These are phyloP conservation scores for Paramyrothecium sp. DNA, from an alignment of 2,329 filamentous ascomycete genomes.

Conservation along the genomic window DNA sequence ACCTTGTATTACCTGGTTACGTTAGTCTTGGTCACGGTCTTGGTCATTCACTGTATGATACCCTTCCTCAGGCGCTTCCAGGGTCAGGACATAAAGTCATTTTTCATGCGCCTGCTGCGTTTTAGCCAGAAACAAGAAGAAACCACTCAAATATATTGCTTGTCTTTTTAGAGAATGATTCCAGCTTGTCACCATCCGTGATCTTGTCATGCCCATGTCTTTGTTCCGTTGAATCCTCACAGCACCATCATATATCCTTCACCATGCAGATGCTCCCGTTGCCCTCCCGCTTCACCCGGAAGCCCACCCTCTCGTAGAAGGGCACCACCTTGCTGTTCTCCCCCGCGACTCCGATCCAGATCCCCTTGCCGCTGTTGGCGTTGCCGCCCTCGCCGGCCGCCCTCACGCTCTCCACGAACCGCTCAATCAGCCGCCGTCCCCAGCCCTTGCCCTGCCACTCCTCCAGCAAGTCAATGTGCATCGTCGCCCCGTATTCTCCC, in stretches of 20 bases:
- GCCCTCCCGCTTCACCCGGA: conserved; percentile 34
- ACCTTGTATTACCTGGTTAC: no score
- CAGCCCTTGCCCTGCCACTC: conserved; percentile 40
- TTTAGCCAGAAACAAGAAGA: no score
- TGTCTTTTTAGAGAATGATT: no score
- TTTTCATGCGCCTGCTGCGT: no score
- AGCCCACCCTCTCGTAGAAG: conserved; percentile 48
- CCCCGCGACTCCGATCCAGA: conserved; percentile 41
- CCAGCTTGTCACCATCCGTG: no score
- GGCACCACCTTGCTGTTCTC: conserved; percentile 47
- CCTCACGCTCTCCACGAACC: conserved; percentile 38
- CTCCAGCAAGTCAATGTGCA: conserved; percentile 49
- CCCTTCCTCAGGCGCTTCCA: no score
- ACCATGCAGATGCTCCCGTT: conserved; percentile 40
- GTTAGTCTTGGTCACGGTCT: no score
- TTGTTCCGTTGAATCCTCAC: conserved; percentile 19
- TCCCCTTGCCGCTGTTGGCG: conserved; percentile 23
- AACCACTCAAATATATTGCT: no score
- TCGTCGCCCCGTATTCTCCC: conserved; percentile 37
- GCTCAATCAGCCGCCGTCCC: conserved; percentile 39
- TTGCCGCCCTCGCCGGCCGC: conserved; percentile 7
- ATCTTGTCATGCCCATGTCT: no score
- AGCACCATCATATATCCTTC: conserved; percentile 23
- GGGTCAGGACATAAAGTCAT: no score
- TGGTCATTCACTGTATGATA: no score